Evolutionary conservation across 1,139 yeast genomes (phyloP), one percentile per base, ranked within the genome.

Genomic region (Wickerhamomyces sp.): DNA sequence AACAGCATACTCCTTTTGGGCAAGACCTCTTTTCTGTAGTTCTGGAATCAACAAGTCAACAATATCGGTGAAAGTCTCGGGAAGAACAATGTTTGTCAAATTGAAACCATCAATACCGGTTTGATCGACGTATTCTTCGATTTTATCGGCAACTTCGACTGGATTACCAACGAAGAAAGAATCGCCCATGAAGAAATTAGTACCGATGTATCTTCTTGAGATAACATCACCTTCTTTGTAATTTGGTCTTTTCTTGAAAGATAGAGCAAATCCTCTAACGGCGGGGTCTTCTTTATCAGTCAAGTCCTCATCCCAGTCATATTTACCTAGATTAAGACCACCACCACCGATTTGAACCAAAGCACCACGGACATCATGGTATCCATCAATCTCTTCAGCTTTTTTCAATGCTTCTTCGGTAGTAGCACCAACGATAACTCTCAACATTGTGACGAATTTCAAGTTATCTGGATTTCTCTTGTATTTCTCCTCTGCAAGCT

Each of bases 321-420:
- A 59, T 23, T 47, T 42, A 26, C 51, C 43, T 16, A 61, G 39
- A 31, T 61, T 61, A 14, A 55, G 41, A 13, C 64, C 64, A 12
- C 57, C 54, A 54, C 64, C 61, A 22, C 65, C 65, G 32, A 63
- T 54, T 31, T 63, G 53, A 2, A 66, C 67, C 35, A 62, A 61
- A n/a, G 66, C 61, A 14, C 70, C 69, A 33, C 63, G 66, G 5
- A 53, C 33, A 41, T 64, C 70, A n/a, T 63, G 62, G 41, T 61
- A 63, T 12, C 44, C 41, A 33, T 54, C 56, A 26, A 47, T 54
- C 21, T 60, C 63, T 33, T 54, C 48, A 34, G 50, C 61, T 40
- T 62, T 62, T 3, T 44, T 49, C 16, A 46, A 40, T 5, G 66
- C 66, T 20, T 58, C 62, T 36, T 64, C 66, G 28, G 59, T 59